Conservation (phyloP, 2,329 filamentous ascomycete genomes). For the Calonectria naviculata region DNA sequence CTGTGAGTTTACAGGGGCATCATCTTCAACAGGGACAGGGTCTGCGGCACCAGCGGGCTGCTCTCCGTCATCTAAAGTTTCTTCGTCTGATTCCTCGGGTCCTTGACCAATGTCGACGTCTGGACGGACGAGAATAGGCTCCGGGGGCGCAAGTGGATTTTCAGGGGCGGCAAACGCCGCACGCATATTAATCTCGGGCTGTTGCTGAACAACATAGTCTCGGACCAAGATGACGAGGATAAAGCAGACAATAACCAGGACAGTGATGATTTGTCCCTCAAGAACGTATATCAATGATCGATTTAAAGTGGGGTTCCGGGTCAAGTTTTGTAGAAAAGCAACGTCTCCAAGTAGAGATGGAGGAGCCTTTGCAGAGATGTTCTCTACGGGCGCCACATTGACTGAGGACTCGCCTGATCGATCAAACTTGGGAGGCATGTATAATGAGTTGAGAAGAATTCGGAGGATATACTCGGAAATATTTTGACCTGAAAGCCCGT, state of each 20-base stretch:
- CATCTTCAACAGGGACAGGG: constrained; percentile 19
- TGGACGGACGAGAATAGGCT: constrained; percentile 36
- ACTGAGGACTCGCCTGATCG: constrained; percentile 27
- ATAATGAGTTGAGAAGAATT: constrained; percentile 43
- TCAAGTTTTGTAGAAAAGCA: constrained; percentile 68
- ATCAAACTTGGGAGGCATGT: constrained; percentile 37
- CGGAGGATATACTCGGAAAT: constrained; percentile 47
- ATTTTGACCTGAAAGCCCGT: constrained; percentile 43
- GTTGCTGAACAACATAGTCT: constrained; percentile 98
- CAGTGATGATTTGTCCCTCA: constrained; percentile 93
- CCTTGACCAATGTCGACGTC: constrained; percentile 35
- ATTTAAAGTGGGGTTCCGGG: constrained; percentile 78
- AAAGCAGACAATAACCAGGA: constrained; percentile 91
- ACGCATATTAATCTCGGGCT: constrained; percentile 89
- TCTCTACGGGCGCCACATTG: constrained; percentile 28
- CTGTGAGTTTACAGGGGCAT: constrained; percentile 23
- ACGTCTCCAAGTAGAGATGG: constrained; percentile 66
- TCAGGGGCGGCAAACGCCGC: constrained; percentile 67
- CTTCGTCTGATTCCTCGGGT: constrained; percentile 44
- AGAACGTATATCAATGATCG: constrained; percentile 83
- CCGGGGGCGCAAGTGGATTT: constrained; percentile 40
- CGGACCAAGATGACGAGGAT: constrained; percentile 97
- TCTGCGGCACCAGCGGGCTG: constrained; percentile 23
- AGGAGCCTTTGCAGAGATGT: constrained; percentile 16
- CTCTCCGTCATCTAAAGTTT: constrained; percentile 44